These are phyloP conservation scores for Xylaria intraflava DNA, from an alignment of 495 filamentous ascomycete species.

Conservation along the genomic window DNA sequence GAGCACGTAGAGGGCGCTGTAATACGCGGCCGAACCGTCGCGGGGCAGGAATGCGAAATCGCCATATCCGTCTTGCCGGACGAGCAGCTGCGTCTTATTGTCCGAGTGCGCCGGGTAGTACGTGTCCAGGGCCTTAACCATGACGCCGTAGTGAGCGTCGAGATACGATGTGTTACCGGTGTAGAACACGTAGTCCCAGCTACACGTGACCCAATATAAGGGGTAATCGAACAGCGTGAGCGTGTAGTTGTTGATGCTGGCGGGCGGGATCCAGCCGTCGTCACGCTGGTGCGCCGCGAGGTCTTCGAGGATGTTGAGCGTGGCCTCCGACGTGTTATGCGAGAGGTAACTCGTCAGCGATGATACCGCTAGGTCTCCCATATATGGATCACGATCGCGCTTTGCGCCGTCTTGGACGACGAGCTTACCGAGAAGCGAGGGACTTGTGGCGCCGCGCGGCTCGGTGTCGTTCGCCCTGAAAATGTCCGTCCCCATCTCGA, in stretches of 20 bases:
- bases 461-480: slow-evolving; percentile 45
- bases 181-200: slow-evolving; percentile 40
- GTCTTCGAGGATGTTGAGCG: slow-evolving; percentile 39
- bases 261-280: slow-evolving; percentile 49
- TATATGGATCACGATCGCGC: slow-evolving; percentile 43
- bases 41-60: slow-evolving; percentile 45
- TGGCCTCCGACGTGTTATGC: slow-evolving; percentile 31
- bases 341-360: slow-evolving; percentile 39
- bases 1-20: slow-evolving; percentile 43
- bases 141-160: slow-evolving; percentile 27
- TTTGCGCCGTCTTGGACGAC: slow-evolving; percentile 44
- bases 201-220: slow-evolving; percentile 40
- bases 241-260: slow-evolving; percentile 41
- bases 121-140: slow-evolving; percentile 34
- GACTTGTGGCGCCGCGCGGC: slow-evolving; percentile 28
- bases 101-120: slow-evolving; percentile 33
- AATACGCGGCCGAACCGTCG: slow-evolving; percentile 40
- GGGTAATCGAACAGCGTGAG: slow-evolving; percentile 43
- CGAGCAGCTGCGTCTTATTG: slow-evolving; percentile 28
- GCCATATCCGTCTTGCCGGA: slow-evolving; percentile 35
- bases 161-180: slow-evolving; percentile 32
- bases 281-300: slow-evolving; percentile 38
- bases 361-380: slow-evolving; percentile 42
- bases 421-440: slow-evolving; percentile 33
- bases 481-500: slow-evolving; percentile 35